Evolutionary conservation across 805 yeast genomes (phyloP).

Genomic region (Wickerhamomyces bovis): DNA sequence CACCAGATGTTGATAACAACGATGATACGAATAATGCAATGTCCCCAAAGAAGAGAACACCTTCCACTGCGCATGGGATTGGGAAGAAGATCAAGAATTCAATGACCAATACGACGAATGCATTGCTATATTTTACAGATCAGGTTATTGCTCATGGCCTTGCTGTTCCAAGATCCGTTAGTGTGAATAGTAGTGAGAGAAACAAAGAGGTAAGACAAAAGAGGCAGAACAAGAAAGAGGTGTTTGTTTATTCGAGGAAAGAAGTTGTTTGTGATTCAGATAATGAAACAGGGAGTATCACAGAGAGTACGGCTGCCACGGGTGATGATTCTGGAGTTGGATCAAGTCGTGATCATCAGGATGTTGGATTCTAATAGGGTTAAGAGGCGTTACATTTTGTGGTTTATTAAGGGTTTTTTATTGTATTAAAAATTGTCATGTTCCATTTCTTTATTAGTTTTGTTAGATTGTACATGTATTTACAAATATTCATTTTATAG

Average conservation of each 20-base stretch:
- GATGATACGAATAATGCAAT: slow-evolving; percentile 15
- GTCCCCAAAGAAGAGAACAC: slow-evolving; percentile 1
- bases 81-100: slow-evolving; percentile 18
- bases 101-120: slow-evolving; percentile 28
- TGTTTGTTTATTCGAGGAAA: slow-evolving; percentile 37
- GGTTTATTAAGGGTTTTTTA: neutral
- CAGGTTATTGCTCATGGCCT: slow-evolving; percentile 51
- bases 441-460: neutral
- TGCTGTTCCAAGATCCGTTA: slow-evolving; percentile 47
- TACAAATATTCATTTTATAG: neutral
- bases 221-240: slow-evolving; percentile 29
- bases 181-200: slow-evolving; percentile 21
- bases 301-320: neutral
- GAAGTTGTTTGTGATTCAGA: slow-evolving; percentile 36
- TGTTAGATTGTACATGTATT: neutral
- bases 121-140: slow-evolving; percentile 43
- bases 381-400: neutral
- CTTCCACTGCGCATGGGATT: slow-evolving; percentile 1
- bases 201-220: slow-evolving; percentile 11
- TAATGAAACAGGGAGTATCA: slow-evolving; percentile 10
- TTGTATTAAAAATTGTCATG: neutral
- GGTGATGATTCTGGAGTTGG: neutral
- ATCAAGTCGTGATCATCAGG: neutral
- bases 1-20: slow-evolving; percentile 2
- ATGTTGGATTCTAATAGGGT: neutral